A percentile compares a stretch with the other conserved stretches of the same genome.
These are phyloP conservation scores for Skeletonema menzelii DNA, from an alignment of 108 stramenopile genomes.

Conservation along the genomic window DNA sequence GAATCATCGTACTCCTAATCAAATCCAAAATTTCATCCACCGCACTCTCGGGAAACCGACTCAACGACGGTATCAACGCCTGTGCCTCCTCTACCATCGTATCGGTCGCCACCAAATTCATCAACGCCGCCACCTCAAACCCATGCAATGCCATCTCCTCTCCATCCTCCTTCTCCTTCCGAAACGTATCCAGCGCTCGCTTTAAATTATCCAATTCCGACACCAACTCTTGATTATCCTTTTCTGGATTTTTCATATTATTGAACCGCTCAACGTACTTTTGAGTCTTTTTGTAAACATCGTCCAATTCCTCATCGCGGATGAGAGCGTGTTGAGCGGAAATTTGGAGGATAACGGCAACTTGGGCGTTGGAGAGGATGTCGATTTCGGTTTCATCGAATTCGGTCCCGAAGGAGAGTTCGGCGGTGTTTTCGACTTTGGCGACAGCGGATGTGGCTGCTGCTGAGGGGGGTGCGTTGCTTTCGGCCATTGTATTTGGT, in stretches of 20 bases:
- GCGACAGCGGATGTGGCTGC: conserved; percentile 9
- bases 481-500: background rate
- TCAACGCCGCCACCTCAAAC: conserved; percentile 86
- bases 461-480: background rate
- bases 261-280: conserved; percentile 87
- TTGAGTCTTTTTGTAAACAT: conserved; percentile 87
- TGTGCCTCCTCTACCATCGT: conserved; percentile 82
- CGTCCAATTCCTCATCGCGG: conserved; percentile 82
- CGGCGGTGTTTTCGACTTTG: conserved; percentile 75
- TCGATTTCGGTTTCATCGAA: conserved; percentile 58
- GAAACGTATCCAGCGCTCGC: conserved; percentile 80
- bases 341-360: conserved; percentile 84
- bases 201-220: conserved; percentile 89
- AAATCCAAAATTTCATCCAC: conserved; percentile 90
- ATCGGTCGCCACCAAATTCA: conserved; percentile 89
- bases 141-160: conserved; percentile 80
- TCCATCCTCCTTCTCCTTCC: conserved; percentile 88
- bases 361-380: conserved; percentile 86
- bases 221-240: conserved; percentile 84
- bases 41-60: conserved; percentile 83
- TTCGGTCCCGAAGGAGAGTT: conserved; percentile 78
- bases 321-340: conserved; percentile 72
- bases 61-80: conserved; percentile 78
- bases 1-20: conserved; percentile 86
- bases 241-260: conserved; percentile 89